These are phyloP conservation scores for Collybiopsis confluens DNA, from an alignment of 768 basidiomycete genomes.

Conservation along the genomic window DNA sequence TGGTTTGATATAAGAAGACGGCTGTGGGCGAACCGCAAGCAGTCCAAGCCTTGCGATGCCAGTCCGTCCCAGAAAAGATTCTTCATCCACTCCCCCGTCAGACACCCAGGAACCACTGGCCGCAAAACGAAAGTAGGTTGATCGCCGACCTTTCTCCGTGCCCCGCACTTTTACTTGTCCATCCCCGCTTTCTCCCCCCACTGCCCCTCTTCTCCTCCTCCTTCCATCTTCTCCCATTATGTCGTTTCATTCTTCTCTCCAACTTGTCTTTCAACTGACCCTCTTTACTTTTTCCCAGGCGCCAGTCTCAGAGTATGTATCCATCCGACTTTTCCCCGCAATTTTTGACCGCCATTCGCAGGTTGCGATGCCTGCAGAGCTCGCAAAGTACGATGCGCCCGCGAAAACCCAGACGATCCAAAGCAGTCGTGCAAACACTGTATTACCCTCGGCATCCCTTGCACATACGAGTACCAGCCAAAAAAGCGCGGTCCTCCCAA, in stretches of 20 bases:
- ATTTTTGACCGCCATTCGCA: constrained; percentile 24
- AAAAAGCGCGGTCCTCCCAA: constrained; percentile 94
- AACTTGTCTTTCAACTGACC: constrained; percentile 25
- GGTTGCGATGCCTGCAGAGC: constrained; percentile 77
- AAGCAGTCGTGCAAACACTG: constrained; percentile 87
- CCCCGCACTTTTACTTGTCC: constrained; percentile 20
- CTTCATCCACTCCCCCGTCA: constrained; percentile 60
- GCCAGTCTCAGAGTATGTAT: constrained; percentile 78
- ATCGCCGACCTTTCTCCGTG: constrained; percentile 56
- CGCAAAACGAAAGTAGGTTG: constrained; percentile 79
- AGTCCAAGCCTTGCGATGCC: too few relatives aligned
- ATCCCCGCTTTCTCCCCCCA: constrained; percentile 25
- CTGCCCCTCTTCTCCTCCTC: constrained; percentile 17
- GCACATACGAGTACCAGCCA: constrained; percentile 90
- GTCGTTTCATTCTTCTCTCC: constrained; percentile 28
- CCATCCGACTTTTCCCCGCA: constrained; percentile 10
- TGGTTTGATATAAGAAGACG: not conserved
- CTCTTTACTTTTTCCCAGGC: constrained; percentile 43
- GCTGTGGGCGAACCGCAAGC: too few relatives aligned
- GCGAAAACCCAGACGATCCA: constrained; percentile 73
- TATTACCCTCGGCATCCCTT: constrained; percentile 72
- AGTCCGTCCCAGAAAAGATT: constrained; percentile 65
- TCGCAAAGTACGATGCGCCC: constrained; percentile 77
- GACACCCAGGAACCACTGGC: constrained; percentile 54
- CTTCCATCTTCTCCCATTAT: constrained; percentile 24